Evolutionary conservation across 2,329 filamentous ascomycete species (phyloP).

Genomic region (Aspergillus bombycis): DNA sequence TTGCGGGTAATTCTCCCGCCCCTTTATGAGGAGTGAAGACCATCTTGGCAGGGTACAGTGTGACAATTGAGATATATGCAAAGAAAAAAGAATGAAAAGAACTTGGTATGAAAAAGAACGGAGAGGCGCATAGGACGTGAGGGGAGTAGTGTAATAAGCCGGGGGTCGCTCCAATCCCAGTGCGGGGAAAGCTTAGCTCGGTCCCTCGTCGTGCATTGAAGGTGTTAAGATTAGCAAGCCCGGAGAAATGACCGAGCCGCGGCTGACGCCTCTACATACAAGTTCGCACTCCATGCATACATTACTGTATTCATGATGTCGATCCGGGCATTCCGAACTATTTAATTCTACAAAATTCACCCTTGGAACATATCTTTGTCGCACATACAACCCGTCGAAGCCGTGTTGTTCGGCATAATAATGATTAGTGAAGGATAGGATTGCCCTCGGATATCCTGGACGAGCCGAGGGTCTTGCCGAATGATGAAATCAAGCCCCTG

Average conservation of each 20-base stretch:
- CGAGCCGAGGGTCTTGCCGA: not conserved
- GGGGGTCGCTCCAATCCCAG: not conserved
- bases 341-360: not conserved
- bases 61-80: not conserved
- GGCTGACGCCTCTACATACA: not conserved
- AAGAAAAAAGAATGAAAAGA: not conserved
- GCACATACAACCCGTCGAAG: not conserved
- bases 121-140: not conserved
- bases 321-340: not conserved
- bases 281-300: not conserved
- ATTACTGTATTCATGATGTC: not conserved
- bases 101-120: not conserved
- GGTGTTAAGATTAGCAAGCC: too few species aligned
- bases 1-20: slow-evolving; percentile 51
- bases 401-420: not conserved
- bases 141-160: slow-evolving; percentile 1
- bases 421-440: not conserved
- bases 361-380: not conserved
- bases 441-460: not conserved
- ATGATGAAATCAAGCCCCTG: not conserved
- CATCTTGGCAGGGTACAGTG: slow-evolving; percentile 34
- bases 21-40: slow-evolving; percentile 49
- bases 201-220: not conserved
- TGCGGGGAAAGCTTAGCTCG: slow-evolving; percentile 19
- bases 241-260: not conserved